A percentile compares a stretch with the other conserved stretches of the same genome.
Conservation (phyloP, 2,329 filamentous ascomycete species). For the Fusarium mangiferae region DNA sequence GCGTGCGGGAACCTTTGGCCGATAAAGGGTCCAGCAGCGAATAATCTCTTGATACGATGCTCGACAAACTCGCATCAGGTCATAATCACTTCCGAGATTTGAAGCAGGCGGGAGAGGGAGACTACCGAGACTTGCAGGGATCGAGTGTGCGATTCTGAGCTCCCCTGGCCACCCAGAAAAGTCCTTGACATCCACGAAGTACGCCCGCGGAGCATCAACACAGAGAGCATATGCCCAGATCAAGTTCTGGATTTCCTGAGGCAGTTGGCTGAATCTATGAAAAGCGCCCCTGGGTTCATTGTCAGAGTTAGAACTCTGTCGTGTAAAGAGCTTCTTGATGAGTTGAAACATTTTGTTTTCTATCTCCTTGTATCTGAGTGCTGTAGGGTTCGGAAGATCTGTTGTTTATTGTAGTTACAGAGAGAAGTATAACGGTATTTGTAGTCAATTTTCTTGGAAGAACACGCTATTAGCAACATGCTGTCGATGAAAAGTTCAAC, state of each 20-base stretch:
- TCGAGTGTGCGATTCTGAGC: background rate
- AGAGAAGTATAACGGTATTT: background rate
- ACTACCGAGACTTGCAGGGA: rapidly evolving
- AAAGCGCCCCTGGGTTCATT: background rate
- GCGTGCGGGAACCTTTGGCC: background rate
- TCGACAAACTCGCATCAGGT: background rate
- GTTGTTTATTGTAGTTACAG: background rate
- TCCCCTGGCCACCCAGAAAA: background rate
- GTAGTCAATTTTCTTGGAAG: background rate
- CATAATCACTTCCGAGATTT: background rate
- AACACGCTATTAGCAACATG: background rate
- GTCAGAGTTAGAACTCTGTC: background rate
- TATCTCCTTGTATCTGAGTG: background rate
- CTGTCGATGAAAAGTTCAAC: background rate
- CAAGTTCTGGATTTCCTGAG: background rate
- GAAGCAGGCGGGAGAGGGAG: background rate
- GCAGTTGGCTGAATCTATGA: rapidly evolving
- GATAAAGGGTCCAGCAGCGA: background rate
- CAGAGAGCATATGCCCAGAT: background rate
- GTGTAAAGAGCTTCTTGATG: background rate
- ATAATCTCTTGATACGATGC: background rate
- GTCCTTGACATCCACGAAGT: background rate
- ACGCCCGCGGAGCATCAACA: background rate
- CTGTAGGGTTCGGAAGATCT: background rate
- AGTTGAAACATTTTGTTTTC: background rate